These are phyloP conservation scores for Carpinus fangiana DNA, from an alignment of 306 rosid genomes.

Conservation along the genomic window DNA sequence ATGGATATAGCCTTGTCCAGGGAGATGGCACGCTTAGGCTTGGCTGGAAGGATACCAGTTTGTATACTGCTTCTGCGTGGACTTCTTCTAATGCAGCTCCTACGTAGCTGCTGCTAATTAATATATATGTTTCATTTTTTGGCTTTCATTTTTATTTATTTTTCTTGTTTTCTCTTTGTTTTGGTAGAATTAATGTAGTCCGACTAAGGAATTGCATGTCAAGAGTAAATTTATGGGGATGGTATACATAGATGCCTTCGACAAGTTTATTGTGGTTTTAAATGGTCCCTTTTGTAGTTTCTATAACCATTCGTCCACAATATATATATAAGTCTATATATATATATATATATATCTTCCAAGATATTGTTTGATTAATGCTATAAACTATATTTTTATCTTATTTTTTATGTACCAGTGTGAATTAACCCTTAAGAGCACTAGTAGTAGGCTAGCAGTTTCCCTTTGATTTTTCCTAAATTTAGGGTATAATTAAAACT, in stretches of 20 bases:
- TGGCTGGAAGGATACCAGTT: constrained; percentile 83
- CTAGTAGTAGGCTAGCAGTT: too few species aligned
- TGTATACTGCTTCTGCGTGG: constrained; percentile 94
- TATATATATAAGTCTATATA: too few species aligned
- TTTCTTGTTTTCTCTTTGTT: too few species aligned
- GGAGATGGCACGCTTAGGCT: constrained; percentile 76
- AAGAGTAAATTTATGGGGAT: not conserved
- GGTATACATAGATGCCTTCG: not conserved
- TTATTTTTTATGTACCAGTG: too few species aligned
- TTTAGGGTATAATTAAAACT: too few species aligned
- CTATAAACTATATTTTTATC: too few species aligned
- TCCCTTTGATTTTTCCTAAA: too few species aligned
- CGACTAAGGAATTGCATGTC: too few species aligned
- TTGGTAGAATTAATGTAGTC: too few species aligned
- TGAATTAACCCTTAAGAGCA: too few species aligned
- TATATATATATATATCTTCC: too few species aligned
- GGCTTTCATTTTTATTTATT: not conserved
- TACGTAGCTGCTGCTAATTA: constrained; percentile 15
- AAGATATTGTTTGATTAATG: too few species aligned
- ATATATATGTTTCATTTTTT: not conserved
- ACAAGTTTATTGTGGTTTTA: not conserved
- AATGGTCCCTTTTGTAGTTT: not conserved
- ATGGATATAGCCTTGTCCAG: constrained; percentile 70
- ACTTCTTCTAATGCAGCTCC: constrained; percentile 39
- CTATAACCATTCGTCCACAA: not conserved